A percentile compares a stretch with the other conserved stretches of the same genome.
phyloP scores from a whole-genome alignment of 2,329 filamentous ascomycete genomes.

The Talaromyces sp. region DNA sequence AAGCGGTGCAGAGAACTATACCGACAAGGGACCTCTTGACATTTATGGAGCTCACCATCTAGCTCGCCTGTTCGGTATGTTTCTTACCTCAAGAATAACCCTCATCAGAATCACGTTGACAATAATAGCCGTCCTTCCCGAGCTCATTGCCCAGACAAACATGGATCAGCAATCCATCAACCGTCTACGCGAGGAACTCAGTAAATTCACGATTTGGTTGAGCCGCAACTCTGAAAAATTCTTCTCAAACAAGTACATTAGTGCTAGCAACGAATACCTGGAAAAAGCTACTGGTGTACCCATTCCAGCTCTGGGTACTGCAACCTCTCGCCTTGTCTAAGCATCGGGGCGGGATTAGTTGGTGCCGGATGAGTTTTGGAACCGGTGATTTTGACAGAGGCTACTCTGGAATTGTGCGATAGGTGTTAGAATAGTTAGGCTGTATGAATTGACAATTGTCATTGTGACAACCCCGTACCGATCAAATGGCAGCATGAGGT shows the following conservation, averaged over 20 bases:
- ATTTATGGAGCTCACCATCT: conserved; percentile 93
- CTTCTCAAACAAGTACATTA: conserved; percentile 55
- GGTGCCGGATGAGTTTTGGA: neutral
- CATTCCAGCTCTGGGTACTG: conserved; percentile 30
- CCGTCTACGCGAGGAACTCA: conserved; percentile 81
- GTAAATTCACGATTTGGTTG: conserved; percentile 82
- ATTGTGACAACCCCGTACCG: neutral
- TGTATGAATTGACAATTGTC: neutral
- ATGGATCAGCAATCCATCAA: conserved; percentile 92
- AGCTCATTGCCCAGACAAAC: conserved; percentile 94
- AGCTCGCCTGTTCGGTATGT: conserved; percentile 78
- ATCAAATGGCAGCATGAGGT: neutral
- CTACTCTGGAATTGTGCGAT: neutral
- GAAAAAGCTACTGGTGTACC: conserved; percentile 33
- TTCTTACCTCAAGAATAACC: conserved; percentile 6
- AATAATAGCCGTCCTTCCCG: conserved; percentile 50
- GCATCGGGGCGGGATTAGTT: neutral
- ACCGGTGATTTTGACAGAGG: neutral
- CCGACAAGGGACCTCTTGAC: conserved; percentile 70
- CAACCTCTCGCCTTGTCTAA: conserved; percentile 31
- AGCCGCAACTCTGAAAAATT: conserved; percentile 71
- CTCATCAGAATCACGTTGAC: conserved; percentile 62
- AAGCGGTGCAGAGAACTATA: conserved; percentile 57
- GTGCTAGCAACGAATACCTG: conserved; percentile 39
- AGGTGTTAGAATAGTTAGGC: neutral